Evolutionary conservation across 345 rosid species (phyloP).

Genomic region (Acer saccharum): DNA sequence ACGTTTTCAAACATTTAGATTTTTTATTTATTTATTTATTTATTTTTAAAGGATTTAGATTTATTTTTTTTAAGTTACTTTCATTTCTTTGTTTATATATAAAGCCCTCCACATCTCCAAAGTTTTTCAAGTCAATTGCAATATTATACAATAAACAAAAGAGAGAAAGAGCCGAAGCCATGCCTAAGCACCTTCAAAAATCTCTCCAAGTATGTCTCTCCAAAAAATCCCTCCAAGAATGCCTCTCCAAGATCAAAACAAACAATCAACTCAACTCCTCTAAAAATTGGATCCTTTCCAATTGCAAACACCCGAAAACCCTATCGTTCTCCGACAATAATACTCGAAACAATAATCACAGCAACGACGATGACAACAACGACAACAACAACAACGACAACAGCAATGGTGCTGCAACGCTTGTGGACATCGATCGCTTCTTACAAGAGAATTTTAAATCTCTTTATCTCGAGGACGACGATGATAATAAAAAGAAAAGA

Average conservation of each 20-base stretch:
- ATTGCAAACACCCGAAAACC: conserved; percentile 69
- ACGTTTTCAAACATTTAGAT: conserved; percentile 11
- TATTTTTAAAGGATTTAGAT: neutral
- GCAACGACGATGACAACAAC: neutral
- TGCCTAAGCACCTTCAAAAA: conserved; percentile 70
- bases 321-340: conserved; percentile 48
- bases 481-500: conserved; percentile 22
- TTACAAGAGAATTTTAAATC: conserved; percentile 82
- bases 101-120: neutral
- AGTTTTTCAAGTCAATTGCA: neutral
- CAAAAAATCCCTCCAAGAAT: conserved; percentile 51
- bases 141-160: too few relatives aligned
- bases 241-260: conserved; percentile 65
- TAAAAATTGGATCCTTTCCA: conserved; percentile 48
- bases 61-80: conserved; percentile 1
- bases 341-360: conserved; percentile 3
- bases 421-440: conserved; percentile 78
- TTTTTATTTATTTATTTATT: too few relatives aligned
- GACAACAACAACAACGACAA: neutral
- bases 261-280: conserved; percentile 40
- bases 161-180: conserved; percentile 3
- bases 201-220: conserved; percentile 49
- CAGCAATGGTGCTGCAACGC: conserved; percentile 53
- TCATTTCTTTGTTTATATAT: neutral
- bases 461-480: conserved; percentile 56